phyloP scores from a whole-genome alignment of 2,329 filamentous ascomycete genomes.

The Cryoendolithus antarcticus region DNA sequence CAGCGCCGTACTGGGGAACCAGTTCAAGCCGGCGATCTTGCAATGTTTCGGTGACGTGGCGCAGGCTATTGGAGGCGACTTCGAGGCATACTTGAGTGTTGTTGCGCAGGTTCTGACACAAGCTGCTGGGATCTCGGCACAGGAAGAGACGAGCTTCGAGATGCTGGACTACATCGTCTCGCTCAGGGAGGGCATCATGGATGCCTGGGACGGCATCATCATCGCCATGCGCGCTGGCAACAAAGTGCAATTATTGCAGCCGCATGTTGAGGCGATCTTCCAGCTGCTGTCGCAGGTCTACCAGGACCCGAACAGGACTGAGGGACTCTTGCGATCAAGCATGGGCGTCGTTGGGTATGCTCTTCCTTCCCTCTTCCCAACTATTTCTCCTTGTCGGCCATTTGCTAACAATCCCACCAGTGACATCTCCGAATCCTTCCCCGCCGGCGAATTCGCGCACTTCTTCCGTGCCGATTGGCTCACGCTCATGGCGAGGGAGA shows the following conservation, averaged over 20 bases:
- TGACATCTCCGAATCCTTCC: slow-evolving; percentile 88
- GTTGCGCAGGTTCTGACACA: slow-evolving; percentile 92
- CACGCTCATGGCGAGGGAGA: slow-evolving; percentile 79
- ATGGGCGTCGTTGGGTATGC: slow-evolving; percentile 95
- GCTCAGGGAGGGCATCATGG: slow-evolving; percentile 93
- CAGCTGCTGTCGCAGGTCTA: slow-evolving; percentile 70
- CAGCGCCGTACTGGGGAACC: slow-evolving; percentile 76
- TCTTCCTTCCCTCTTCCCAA: slow-evolving; percentile 1
- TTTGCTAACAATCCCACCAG: slow-evolving; percentile 40
- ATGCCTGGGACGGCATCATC: slow-evolving; percentile 96
- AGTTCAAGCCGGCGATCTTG: slow-evolving; percentile 95
- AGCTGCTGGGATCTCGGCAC: slow-evolving; percentile 69
- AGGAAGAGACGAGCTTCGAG: slow-evolving; percentile 67
- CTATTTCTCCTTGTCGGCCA: not conserved
- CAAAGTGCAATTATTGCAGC: slow-evolving; percentile 62
- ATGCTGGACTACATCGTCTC: slow-evolving; percentile 96
- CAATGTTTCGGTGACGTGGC: slow-evolving; percentile 98
- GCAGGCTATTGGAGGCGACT: slow-evolving; percentile 79
- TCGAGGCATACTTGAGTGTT: slow-evolving; percentile 84
- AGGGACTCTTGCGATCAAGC: slow-evolving; percentile 78
- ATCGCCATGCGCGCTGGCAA: slow-evolving; percentile 76
- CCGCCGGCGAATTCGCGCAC: slow-evolving; percentile 70
- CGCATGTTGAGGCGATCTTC: slow-evolving; percentile 77
- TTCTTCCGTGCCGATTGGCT: slow-evolving; percentile 89
- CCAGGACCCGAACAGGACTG: slow-evolving; percentile 75